phyloP scores from a whole-genome alignment of 768 basidiomycete genomes.

The Tephrocybe sp. region DNA sequence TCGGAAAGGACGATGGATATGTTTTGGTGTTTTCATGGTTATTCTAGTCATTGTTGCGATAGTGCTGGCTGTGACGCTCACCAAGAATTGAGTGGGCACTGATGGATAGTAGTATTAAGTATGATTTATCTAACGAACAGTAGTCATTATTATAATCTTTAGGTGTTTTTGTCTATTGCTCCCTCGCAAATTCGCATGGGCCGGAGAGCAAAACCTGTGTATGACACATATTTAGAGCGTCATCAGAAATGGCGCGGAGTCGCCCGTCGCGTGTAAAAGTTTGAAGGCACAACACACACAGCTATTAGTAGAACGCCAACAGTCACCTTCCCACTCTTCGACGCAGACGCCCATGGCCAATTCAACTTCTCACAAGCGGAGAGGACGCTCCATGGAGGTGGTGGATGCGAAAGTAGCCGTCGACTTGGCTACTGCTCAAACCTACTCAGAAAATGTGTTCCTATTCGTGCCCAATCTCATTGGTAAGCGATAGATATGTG shows the following conservation, averaged over 20 bases:
- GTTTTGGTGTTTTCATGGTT: conserved; percentile 62
- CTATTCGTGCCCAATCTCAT: conserved; percentile 97
- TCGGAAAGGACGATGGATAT: conserved; percentile 84
- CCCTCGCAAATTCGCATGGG: background rate
- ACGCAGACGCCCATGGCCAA: conserved; percentile 25
- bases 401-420: conserved; percentile 85
- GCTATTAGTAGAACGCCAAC: background rate
- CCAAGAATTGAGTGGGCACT: conserved; percentile 14
- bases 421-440: conserved; percentile 81
- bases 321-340: conserved; percentile 1
- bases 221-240: conserved; percentile 12
- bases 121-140: conserved; percentile 1
- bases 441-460: conserved; percentile 94
- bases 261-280: conserved; percentile 19
- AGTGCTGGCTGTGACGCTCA: conserved; percentile 50
- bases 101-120: conserved; percentile 1
- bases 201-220: no score
- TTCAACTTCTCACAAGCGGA: conserved; percentile 37
- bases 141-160: background rate
- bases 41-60: conserved; percentile 56
- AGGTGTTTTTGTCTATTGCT: background rate
- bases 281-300: conserved; percentile 2
- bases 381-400: conserved; percentile 56
- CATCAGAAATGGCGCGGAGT: conserved; percentile 19
- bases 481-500: conserved; percentile 49